A percentile compares a stretch with the other conserved stretches of the same genome.
Evolutionary conservation across 1,284 basidiomycete species (phyloP).

Genomic region (Sanghuangporus baumii): DNA sequence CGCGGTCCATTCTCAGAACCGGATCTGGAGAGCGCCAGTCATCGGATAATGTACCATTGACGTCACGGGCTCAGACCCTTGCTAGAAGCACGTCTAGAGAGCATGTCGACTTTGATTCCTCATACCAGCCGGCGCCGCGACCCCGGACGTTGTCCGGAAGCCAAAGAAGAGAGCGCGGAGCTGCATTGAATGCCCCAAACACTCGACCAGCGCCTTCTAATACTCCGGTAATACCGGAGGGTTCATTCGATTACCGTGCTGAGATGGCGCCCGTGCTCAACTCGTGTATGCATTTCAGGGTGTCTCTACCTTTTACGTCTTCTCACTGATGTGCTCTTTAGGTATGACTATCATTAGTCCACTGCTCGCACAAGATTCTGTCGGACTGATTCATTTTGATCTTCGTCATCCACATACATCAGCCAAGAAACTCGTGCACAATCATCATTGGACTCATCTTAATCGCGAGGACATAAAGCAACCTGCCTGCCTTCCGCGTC

Average conservation of each 20-base stretch:
- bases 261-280: not conserved
- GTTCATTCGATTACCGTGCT: not conserved
- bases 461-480: constrained; percentile 3
- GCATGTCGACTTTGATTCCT: too few relatives aligned
- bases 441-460: constrained; percentile 6
- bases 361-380: not conserved
- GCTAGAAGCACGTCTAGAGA: too few relatives aligned
- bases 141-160: too few relatives aligned
- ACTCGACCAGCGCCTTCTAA: not conserved
- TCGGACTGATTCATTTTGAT: constrained; percentile 2
- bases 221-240: constrained; percentile 2
- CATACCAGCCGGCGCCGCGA: too few relatives aligned
- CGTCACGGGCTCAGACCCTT: too few relatives aligned
- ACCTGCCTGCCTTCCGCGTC: not conserved
- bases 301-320: not conserved
- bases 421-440: not conserved
- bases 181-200: not conserved
- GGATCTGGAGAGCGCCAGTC: too few relatives aligned
- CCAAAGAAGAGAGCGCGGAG: too few relatives aligned
- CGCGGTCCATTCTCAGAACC: too few relatives aligned
- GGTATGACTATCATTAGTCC: not conserved
- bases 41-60: too few relatives aligned
- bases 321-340: not conserved
- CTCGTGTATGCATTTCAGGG: not conserved
- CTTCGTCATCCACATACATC: constrained; percentile 9